Conservation (phyloP, 1,284 basidiomycete species). For the Fomitopsis betulina region DNA sequence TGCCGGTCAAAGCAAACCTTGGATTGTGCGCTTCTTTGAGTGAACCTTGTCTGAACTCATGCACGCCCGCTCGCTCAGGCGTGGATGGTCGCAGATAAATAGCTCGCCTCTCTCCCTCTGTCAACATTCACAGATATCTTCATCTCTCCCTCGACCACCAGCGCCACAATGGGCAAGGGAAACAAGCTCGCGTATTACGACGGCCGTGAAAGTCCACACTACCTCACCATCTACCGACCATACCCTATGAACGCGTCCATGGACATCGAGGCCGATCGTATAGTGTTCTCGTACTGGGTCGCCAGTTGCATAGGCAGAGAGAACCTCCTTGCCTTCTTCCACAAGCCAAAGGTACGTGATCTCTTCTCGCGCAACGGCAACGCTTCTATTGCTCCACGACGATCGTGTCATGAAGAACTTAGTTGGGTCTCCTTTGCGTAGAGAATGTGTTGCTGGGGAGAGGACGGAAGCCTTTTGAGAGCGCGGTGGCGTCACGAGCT, state of each 20-base stretch:
- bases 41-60: neutral
- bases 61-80: neutral
- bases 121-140: neutral
- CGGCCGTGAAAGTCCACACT: conserved; percentile 48
- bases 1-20: neutral
- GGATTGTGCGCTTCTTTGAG: neutral
- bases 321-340: conserved; percentile 47
- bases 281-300: conserved; percentile 57
- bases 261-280: conserved; percentile 44
- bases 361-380: neutral
- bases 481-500: neutral
- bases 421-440: too few relatives aligned
- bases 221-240: conserved; percentile 56
- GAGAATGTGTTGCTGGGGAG: too few relatives aligned
- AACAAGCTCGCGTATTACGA: neutral
- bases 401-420: too few relatives aligned
- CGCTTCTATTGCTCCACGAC: too few relatives aligned
- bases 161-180: neutral
- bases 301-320: conserved; percentile 47
- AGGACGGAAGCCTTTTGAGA: too few relatives aligned
- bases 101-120: neutral
- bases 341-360: conserved; percentile 56
- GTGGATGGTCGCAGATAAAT: neutral
- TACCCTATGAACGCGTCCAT: conserved; percentile 56
- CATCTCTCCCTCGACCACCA: neutral